Evolutionary conservation across 768 basidiomycete species (phyloP), one percentile per base, ranked within the genome.

Genomic region (Pulveroboletus sp.): DNA sequence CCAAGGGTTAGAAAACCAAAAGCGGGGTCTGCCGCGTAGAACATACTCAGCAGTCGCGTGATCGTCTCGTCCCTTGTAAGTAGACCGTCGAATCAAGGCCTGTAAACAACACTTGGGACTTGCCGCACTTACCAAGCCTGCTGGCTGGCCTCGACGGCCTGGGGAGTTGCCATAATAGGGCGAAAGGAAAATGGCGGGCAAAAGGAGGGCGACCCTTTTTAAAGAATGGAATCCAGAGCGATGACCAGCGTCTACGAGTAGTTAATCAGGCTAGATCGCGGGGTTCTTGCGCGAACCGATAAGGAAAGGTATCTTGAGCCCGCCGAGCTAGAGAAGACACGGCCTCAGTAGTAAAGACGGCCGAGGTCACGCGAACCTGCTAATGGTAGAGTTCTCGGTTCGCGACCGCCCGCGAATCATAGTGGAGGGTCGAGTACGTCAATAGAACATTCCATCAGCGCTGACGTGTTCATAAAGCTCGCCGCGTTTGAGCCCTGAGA

Each of bases 11-110:
- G 54, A 55, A 44, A 11, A 37, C 14, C 45, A 36, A 29, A 49
- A 42, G 25, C 10, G 49, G 36, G 20, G 11, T 32, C 35, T 35
- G 47, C 44, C 27, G 51, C 32, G 47, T 24, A 45, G 44, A 58
- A 51, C 68, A 45, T 65, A 87, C 85, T 78, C 64, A 83, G 64
- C 57, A 88, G 71, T 57, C 78, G 76, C 44, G 73, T 73, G 51
- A 88, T 71, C 48, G 81, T 76, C 41, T 85, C 84, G 61, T 86
- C 84, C 85, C 85, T 85, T 59, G 43, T 37, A 35, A 52, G 46
- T n/a, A 49, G 50, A 45, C 23, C 41, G 53, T 43, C 41, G 56
- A 43, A 54, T 57, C 42, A 63, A 57, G 45, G 49, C 45, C 47
- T 57, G 33, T 49, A 43, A 36, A 37, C 36, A 24, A 50, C 11